Evolutionary conservation across 2,329 filamentous ascomycete species (phyloP), one percentile per base, ranked within the genome.

Genomic region (Fusarium paranaense): DNA sequence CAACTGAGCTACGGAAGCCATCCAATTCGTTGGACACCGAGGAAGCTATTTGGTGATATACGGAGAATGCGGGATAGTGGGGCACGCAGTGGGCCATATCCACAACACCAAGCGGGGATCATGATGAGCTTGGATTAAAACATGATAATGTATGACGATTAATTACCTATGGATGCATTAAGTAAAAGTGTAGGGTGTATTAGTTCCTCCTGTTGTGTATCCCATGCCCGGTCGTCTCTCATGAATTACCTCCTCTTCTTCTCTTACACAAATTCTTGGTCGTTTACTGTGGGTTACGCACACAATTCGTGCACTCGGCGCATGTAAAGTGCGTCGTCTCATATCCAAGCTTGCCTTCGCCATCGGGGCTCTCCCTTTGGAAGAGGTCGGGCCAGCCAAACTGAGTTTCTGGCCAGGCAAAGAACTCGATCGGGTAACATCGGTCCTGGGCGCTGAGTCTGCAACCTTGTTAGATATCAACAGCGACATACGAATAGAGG

Each of bases 1-100:
- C 76, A 78, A 78, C 76, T 78, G 76, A 78, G 76, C 76, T 78
- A 78, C 75, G 76, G 76, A 78, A 79, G 77, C 78, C 77, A 22
- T 75, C 69, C 66, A 66, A 73, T 74, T 76, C 60, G 62, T 40
- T 78, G 32, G 0, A 5, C 6, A 0, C 2, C 0, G 0, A 0
- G 0, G 4, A 5, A 18, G 37, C 14, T 69, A 56, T 68, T 66
- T 25, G 32, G 0, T 0, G 3, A 14, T 10, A 63, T 4, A 14
- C 5, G 6, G 3, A 9, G 1, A 2, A 20, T 14, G 3, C 0
- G 5, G 10, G 14, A 2, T 8, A 13, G 30, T 37, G 50, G 30
- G 33, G 27, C 35, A 8, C 4, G 5, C 6, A 32, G 18, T 32
- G 22, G n/a, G 52, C 33, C 13, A 33, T 10, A 8, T 30, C 33